phyloP scores from a whole-genome alignment of 2,329 filamentous ascomycete genomes.

The Arachnomyces sp. region DNA sequence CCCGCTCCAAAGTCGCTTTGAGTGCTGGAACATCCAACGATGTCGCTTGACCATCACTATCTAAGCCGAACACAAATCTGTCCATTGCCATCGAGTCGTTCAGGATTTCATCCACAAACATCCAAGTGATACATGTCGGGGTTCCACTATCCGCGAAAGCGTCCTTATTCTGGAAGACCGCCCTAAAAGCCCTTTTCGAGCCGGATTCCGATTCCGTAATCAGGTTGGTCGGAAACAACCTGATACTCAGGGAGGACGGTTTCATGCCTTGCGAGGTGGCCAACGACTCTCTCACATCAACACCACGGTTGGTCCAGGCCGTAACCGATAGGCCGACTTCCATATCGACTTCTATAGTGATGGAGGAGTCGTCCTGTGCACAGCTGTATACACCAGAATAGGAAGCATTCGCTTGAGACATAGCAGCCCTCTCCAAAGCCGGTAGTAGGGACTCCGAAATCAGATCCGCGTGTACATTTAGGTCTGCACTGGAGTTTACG shows the following conservation, averaged over 20 bases:
- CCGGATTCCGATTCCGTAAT: conserved; percentile 1
- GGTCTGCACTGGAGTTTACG: conserved; percentile 9
- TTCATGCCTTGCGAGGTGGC: too few relatives aligned
- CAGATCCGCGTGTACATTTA: conserved; percentile 22
- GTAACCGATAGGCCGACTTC: conserved; percentile 10
- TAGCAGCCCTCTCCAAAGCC: conserved; percentile 20
- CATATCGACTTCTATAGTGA: conserved; percentile 16
- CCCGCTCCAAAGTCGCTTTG: not conserved
- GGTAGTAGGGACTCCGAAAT: conserved; percentile 19
- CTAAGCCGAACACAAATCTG: conserved; percentile 19
- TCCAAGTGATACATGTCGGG: conserved; percentile 22
- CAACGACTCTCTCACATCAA: conserved; percentile 11
- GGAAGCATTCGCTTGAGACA: conserved; percentile 16
- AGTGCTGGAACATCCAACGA: conserved; percentile 14
- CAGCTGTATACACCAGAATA: conserved; percentile 21
- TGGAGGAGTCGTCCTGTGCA: conserved; percentile 7
- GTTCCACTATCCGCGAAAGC: conserved; percentile 18
- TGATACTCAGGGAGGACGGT: conserved; percentile 10
- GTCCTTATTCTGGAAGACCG: conserved; percentile 16
- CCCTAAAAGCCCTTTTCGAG: conserved; percentile 11
- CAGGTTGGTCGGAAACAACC: conserved; percentile 8
- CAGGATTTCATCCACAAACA: conserved; percentile 16
- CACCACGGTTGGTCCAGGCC: conserved; percentile 13
- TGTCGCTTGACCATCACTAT: conserved; percentile 13
- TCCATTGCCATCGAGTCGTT: conserved; percentile 16